Conservation (phyloP, 1,284 basidiomycete genomes). For the Apiotrichum brassicae region DNA sequence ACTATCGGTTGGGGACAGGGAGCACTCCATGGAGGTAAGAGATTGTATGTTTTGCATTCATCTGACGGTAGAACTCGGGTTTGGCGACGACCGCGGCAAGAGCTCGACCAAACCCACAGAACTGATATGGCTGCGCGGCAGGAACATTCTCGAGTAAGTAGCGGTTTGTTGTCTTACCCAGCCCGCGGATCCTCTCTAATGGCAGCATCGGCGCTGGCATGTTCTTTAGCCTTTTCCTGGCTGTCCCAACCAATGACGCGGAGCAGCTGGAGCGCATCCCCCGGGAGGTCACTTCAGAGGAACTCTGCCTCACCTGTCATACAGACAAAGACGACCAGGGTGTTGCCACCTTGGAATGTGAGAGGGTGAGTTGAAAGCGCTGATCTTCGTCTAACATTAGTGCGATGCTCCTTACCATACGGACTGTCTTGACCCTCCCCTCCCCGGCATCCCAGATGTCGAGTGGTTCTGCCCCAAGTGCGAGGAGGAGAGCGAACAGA, state of each 20-base stretch:
- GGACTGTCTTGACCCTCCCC: constrained; percentile 69
- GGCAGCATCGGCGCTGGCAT: constrained; percentile 72
- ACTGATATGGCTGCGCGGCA: constrained; percentile 62
- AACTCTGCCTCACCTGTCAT: constrained; percentile 64
- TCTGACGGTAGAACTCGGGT: constrained; percentile 57
- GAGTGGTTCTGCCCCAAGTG: constrained; percentile 89
- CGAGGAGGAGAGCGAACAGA: constrained; percentile 17
- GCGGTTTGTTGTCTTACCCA: too few relatives aligned
- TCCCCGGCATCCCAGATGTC: constrained; percentile 71
- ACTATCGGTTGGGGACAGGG: constrained; percentile 17
- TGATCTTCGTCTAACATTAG: constrained; percentile 44
- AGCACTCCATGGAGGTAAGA: constrained; percentile 12
- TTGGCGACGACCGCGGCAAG: constrained; percentile 71
- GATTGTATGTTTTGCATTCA: constrained; percentile 29
- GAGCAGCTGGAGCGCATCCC: constrained; percentile 67
- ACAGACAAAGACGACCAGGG: constrained; percentile 59
- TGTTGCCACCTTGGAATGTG: constrained; percentile 68
- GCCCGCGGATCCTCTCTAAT: background rate
- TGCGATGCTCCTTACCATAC: constrained; percentile 87
- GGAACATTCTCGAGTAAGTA: constrained; percentile 70
- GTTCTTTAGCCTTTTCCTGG: constrained; percentile 76
- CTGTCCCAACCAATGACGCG: constrained; percentile 60
- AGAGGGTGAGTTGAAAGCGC: constrained; percentile 58
- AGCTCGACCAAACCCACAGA: constrained; percentile 77
- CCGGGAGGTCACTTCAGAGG: constrained; percentile 60